Evolutionary conservation across 768 basidiomycete species (phyloP).

Genomic region (Phylloporus sp.): DNA sequence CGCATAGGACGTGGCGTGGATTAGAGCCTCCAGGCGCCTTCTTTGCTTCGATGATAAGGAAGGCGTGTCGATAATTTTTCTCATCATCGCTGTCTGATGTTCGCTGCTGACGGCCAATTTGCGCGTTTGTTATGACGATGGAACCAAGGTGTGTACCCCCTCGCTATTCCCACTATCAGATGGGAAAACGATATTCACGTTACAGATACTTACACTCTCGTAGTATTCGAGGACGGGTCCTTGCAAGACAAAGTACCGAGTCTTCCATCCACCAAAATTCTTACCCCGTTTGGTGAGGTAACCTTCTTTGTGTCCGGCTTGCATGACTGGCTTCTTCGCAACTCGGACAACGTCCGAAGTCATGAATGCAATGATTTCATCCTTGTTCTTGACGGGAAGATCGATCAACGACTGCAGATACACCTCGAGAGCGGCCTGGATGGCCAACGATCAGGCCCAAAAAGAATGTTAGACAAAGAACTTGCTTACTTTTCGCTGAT

Average conservation of each 20-base stretch:
- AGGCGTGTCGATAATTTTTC: conserved; percentile 94
- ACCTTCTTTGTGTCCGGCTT: conserved; percentile 87
- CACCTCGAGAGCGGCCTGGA: conserved; percentile 69
- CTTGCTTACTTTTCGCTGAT: conserved; percentile 82
- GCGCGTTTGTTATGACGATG: conserved; percentile 85
- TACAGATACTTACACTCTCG: conserved; percentile 72
- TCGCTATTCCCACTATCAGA: conserved; percentile 46
- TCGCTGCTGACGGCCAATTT: conserved; percentile 92
- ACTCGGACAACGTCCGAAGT: conserved; percentile 84
- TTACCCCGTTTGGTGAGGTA: conserved; percentile 95
- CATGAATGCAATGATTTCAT: conserved; percentile 89
- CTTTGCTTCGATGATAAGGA: conserved; percentile 91
- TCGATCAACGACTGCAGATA: conserved; percentile 84
- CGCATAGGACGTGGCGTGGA: conserved; percentile 89
- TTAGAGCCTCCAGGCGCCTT: conserved; percentile 65
- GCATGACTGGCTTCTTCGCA: conserved; percentile 70
- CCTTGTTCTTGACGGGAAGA: conserved; percentile 80
- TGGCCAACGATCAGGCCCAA: conserved; percentile 7
- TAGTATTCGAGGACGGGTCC: conserved; percentile 92
- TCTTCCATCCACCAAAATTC: conserved; percentile 98
- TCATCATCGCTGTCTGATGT: conserved; percentile 67
- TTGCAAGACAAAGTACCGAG: conserved; percentile 90
- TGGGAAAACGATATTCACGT: conserved; percentile 4
- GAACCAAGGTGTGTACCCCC: conserved; percentile 91
- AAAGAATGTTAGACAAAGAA: neutral